These are phyloP conservation scores for Colletotrichum salicis DNA, from an alignment of 2,329 filamentous ascomycete species.

Conservation along the genomic window DNA sequence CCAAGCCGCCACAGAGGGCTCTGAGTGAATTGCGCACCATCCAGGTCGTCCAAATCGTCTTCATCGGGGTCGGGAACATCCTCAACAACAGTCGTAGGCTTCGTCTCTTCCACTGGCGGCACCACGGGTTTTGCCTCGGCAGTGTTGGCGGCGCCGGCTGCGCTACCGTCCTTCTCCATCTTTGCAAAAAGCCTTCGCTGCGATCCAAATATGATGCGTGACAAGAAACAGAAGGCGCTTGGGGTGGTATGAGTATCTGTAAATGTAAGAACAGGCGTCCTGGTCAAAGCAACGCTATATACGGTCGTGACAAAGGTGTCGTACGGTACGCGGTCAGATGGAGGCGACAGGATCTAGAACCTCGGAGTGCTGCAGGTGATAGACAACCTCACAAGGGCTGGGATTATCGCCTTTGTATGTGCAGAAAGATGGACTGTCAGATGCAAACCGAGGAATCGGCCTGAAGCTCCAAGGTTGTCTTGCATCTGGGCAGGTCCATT, in stretches of 20 bases:
- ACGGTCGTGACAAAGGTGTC: conserved; percentile 9
- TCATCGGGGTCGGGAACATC: conserved; percentile 90
- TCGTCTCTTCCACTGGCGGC: conserved; percentile 38
- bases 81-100: conserved; percentile 48
- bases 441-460: conserved; percentile 34
- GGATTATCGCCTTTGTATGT: conserved; percentile 31
- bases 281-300: background rate
- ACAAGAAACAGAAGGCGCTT: background rate
- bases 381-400: conserved; percentile 13
- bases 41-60: conserved; percentile 90
- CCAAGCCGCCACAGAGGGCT: background rate
- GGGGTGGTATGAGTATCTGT: background rate
- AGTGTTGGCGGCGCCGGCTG: conserved; percentile 26
- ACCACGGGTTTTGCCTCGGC: conserved; percentile 35
- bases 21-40: conserved; percentile 67
- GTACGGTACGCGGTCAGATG: background rate
- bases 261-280: background rate
- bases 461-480: conserved; percentile 32
- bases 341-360: conserved; percentile 2
- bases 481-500: conserved; percentile 33
- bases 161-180: conserved; percentile 31
- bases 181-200: background rate
- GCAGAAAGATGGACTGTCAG: conserved; percentile 34
- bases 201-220: background rate
- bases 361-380: conserved; percentile 15